Percentiles rank a stretch among this genome's conserved stretches.
Conservation (phyloP, 176 grass and related monocot genomes). For the Secale cereale region DNA sequence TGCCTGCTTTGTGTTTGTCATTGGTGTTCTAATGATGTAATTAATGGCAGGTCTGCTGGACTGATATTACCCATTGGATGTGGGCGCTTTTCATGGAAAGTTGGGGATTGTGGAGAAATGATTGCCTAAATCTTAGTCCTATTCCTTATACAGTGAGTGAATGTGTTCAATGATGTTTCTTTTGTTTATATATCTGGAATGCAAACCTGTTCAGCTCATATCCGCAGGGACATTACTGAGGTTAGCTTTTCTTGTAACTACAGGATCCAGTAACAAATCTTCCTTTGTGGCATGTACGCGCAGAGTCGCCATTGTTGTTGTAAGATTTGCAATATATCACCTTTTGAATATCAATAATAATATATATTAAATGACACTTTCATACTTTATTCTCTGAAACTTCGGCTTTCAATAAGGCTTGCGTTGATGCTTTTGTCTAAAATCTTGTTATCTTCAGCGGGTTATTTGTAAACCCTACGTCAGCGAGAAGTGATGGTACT, state of each 20-base stretch:
- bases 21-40: not conserved
- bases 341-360: constrained; percentile 3
- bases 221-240: constrained; percentile 2
- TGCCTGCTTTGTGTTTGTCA: constrained; percentile 4
- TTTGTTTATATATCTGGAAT: not conserved
- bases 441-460: not conserved
- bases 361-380: constrained; percentile 6
- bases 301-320: constrained; percentile 67
- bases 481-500: not conserved
- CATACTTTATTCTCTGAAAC: not conserved
- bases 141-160: constrained; percentile 71
- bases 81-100: constrained; percentile 82
- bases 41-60: constrained; percentile 65
- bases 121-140: constrained; percentile 74
- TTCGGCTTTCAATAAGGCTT: not conserved
- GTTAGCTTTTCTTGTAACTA: constrained; percentile 45
- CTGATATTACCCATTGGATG: constrained; percentile 89
- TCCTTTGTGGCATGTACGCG: constrained; percentile 59
- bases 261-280: constrained; percentile 96
- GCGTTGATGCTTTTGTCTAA: not conserved
- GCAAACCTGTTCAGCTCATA: not conserved
- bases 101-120: constrained; percentile 86
- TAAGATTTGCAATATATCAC: constrained; percentile 33
- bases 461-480: constrained; percentile 4
- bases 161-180: not conserved